Evolutionary conservation across 208 protist genomes (phyloP).

Genomic region (Crithidia brevicula): DNA sequence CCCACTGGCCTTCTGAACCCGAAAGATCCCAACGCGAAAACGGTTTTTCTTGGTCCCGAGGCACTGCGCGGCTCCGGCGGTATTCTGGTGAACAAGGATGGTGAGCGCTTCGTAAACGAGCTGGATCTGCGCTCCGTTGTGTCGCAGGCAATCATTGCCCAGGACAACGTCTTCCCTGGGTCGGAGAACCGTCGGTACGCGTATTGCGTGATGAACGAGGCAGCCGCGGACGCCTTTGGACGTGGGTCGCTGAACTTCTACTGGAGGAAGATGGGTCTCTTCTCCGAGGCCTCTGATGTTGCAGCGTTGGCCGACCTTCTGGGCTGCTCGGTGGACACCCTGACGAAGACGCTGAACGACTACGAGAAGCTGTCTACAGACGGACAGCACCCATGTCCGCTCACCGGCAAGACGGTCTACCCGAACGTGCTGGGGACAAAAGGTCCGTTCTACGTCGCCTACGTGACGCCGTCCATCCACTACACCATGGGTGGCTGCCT

Average conservation of each 20-base stretch:
- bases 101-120: slow-evolving; percentile 95
- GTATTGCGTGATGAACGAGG: slow-evolving; percentile 86
- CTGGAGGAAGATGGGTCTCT: slow-evolving; percentile 71
- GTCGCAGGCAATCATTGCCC: slow-evolving; percentile 83
- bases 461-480: slow-evolving; percentile 96
- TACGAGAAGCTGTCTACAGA: slow-evolving; percentile 53
- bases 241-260: slow-evolving; percentile 78
- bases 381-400: slow-evolving; percentile 32
- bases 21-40: slow-evolving; percentile 78
- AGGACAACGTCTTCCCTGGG: slow-evolving; percentile 59
- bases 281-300: slow-evolving; percentile 42
- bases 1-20: slow-evolving; percentile 96
- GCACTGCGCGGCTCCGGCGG: slow-evolving; percentile 95
- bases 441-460: slow-evolving; percentile 81
- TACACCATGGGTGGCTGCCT: slow-evolving; percentile 97
- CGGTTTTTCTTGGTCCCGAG: slow-evolving; percentile 95
- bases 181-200: slow-evolving; percentile 54
- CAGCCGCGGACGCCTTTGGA: slow-evolving; percentile 69
- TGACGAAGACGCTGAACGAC: slow-evolving; percentile 49
- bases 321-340: slow-evolving; percentile 39
- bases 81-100: slow-evolving; percentile 93
- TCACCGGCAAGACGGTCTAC: slow-evolving; percentile 85
- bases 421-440: slow-evolving; percentile 59
- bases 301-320: slow-evolving; percentile 65
- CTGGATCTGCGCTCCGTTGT: slow-evolving; percentile 94